Base-by-base conservation (phyloP, 768 basidiomycete species). In the Boletus sp. region DNA sequence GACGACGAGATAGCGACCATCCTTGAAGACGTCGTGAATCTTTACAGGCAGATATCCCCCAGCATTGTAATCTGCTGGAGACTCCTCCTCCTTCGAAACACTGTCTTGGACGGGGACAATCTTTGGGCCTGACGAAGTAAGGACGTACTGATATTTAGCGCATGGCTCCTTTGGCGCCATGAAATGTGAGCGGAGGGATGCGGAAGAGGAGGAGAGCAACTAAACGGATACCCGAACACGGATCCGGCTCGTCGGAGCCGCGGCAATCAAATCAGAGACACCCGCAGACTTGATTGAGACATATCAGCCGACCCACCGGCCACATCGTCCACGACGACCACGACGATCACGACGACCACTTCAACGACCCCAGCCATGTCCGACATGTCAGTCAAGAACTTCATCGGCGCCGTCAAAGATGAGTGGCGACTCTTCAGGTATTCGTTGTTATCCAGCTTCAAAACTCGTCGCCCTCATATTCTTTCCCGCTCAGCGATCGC, bases 371-470 rank as follows among this genome's bases (percentile, higher is more conserved):
- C 11, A 14, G 17, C 29, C 10, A 15, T 30, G 11, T 39, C 21
- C 14, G 32, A 7, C 30, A 60, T 63, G 66, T 47, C 70, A 33
- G 55, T 61, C 19, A 60, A 56, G 42, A 69, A 59, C 21, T 89
- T 91, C 58, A 89, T 91, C 52, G 90, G 90, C 30, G 86, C 90
- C 7, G 91, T 93, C 49, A 73, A 87, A 61, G 90, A 93, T 61
- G 87, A 91, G 57, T 93, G 88, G 89, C 77, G 82, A 55, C 75
- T 93, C 53, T 93, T 79, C 74, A 91, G 89, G 88, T 87, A 61
- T 49, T 68, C 33, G 42, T 41, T 8, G 44, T 46, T 37, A 35
- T 48, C 27, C 17, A 10, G 2, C n/a, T 1, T 7, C 6, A 17
- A n/a, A 3, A 21, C 7, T 19, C 2, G 1, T 32, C 33, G 13